These are phyloP conservation scores for Podila horticola DNA, from an alignment of 192 early-diverging fungal species.

Conservation along the genomic window DNA sequence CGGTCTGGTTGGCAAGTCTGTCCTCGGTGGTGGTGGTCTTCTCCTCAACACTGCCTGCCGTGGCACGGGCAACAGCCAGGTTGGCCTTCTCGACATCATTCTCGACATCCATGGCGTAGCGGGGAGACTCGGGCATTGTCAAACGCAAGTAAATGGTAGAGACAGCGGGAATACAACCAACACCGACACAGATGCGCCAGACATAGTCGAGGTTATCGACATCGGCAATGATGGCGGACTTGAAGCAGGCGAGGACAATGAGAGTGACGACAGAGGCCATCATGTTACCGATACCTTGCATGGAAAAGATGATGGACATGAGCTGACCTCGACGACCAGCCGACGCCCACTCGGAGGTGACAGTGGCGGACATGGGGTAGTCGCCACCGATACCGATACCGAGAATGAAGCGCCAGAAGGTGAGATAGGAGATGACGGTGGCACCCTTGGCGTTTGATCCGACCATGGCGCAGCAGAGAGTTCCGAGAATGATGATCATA, in stretches of 20 bases:
- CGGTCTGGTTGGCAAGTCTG: conserved; percentile 20
- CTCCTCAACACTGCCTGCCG: conserved; percentile 41
- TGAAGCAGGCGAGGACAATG: conserved; percentile 70
- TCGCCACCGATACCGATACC: conserved; percentile 96
- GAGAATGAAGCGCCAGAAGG: conserved; percentile 91
- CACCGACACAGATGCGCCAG: conserved; percentile 83
- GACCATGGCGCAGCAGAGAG: conserved; percentile 79
- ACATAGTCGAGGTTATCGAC: conserved; percentile 74
- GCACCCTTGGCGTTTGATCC: conserved; percentile 67
- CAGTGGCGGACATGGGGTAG: conserved; percentile 92
- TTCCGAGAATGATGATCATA: conserved; percentile 91
- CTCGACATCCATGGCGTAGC: conserved; percentile 73
- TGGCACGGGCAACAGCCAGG: conserved; percentile 45
- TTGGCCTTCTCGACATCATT: conserved; percentile 43
- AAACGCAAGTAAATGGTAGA: conserved; percentile 82
- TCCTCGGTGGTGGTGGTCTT: conserved; percentile 41
- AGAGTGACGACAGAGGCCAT: conserved; percentile 74
- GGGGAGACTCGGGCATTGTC: conserved; percentile 86
- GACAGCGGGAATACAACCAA: conserved; percentile 80
- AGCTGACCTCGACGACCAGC: conserved; percentile 70
- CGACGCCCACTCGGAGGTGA: conserved; percentile 87
- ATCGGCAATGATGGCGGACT: conserved; percentile 66
- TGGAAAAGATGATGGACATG: conserved; percentile 83
- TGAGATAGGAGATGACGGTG: conserved; percentile 66
- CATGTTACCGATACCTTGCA: conserved; percentile 88